These are phyloP conservation scores for Magnolia changhungtana DNA, from an alignment of 164 flowering plant genomes.

Conservation along the genomic window DNA sequence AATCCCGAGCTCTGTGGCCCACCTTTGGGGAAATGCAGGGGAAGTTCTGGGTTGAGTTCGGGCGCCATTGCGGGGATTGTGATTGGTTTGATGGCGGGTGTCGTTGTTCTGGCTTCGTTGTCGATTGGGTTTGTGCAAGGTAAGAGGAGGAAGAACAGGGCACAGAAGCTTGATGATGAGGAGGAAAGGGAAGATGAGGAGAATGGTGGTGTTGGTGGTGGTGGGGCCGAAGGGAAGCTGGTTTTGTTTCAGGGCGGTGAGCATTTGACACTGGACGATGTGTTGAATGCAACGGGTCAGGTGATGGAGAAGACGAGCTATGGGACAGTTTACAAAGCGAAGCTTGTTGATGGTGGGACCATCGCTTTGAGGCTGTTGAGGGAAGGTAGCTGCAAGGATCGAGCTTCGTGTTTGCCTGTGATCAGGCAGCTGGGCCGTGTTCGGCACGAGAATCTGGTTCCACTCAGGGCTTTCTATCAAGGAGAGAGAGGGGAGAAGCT, in stretches of 20 bases:
- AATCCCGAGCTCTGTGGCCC: conserved; percentile 62
- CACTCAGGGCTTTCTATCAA: conserved; percentile 93
- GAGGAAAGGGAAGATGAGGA: conserved; percentile 66
- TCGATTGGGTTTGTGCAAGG: conserved; percentile 79
- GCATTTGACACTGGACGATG: conserved; percentile 89
- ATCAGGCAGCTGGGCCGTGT: conserved; percentile 79
- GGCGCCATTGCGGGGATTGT: conserved; percentile 90
- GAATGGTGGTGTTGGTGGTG: conserved; percentile 27
- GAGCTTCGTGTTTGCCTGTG: conserved; percentile 64
- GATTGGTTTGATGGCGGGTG: conserved; percentile 83
- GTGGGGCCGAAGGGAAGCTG: conserved; percentile 72
- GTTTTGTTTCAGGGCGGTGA: conserved; percentile 90
- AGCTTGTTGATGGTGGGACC: conserved; percentile 88
- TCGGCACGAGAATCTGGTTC: conserved; percentile 87
- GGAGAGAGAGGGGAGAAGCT: conserved; percentile 99
- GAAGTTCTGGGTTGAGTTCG: conserved; percentile 61
- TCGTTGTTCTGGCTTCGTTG: conserved; percentile 74
- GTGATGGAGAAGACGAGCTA: conserved; percentile 94
- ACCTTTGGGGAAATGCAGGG: conserved; percentile 57
- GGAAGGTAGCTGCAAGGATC: conserved; percentile 92
- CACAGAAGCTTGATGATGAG: conserved; percentile 41
- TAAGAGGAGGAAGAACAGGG: conserved; percentile 57
- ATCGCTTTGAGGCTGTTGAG: conserved; percentile 88
- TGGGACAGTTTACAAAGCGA: conserved; percentile 94
- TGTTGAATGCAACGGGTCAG: conserved; percentile 97